Percentiles rank a stretch among this genome's conserved stretches.
Evolutionary conservation across 164 flowering plant genomes (phyloP).

Genomic region (Berberis vulgaris): DNA sequence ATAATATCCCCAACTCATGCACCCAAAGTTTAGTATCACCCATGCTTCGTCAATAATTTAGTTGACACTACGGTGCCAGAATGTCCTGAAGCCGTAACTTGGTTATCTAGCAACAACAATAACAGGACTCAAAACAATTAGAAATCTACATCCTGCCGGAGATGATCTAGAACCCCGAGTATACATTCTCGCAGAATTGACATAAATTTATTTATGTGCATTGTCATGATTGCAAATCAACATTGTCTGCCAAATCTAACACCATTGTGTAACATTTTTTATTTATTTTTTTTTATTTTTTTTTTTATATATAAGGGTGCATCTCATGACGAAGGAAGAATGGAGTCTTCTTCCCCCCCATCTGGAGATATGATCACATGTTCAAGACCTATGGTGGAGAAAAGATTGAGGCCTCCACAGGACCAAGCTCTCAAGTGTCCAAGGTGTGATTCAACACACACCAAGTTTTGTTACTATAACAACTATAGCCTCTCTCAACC

Average conservation of each 20-base stretch:
- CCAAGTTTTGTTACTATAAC: constrained; percentile 84
- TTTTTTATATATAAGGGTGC: constrained; percentile 27
- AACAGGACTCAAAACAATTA: not conserved
- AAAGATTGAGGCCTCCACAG: constrained; percentile 57
- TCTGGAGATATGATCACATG: constrained; percentile 48
- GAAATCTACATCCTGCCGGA: too few species aligned
- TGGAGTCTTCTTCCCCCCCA: constrained; percentile 52
- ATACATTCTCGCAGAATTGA: not conserved
- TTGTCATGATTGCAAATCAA: not conserved
- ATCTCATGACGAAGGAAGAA: constrained; percentile 36
- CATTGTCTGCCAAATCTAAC: constrained; percentile 6
- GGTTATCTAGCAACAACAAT: not conserved
- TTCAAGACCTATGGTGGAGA: constrained; percentile 42
- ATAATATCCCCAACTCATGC: too few species aligned
- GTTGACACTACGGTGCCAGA: too few species aligned
- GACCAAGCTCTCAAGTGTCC: constrained; percentile 73
- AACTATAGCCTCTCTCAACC: constrained; percentile 84
- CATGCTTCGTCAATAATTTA: too few species aligned
- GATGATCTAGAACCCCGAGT: too few species aligned
- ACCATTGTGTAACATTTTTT: not conserved
- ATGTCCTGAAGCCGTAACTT: not conserved
- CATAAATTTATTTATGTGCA: not conserved
- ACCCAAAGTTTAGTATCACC: too few species aligned
- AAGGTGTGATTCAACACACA: constrained; percentile 70
- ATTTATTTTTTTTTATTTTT: too few species aligned